Percentiles rank a stretch among this genome's conserved stretches.
These are phyloP conservation scores for Lepidopterella palustris DNA, from an alignment of 495 filamentous ascomycete genomes.

Conservation along the genomic window DNA sequence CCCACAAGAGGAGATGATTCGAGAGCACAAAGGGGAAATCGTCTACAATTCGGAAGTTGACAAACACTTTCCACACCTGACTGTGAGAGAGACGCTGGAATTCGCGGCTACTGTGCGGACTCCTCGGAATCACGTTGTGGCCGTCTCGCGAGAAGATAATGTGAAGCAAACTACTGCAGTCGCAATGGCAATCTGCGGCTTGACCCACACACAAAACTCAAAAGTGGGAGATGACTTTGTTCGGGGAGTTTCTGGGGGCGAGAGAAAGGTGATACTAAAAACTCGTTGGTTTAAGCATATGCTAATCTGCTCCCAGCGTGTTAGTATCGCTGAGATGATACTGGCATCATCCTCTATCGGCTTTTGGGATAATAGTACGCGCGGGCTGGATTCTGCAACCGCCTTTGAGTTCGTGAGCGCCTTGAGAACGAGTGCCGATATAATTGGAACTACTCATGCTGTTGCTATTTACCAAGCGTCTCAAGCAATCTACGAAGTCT, in stretches of 20 bases:
- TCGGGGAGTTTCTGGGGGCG: conserved; percentile 72
- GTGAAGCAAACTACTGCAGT: not conserved
- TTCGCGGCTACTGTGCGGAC: conserved; percentile 53
- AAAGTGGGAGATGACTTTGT: conserved; percentile 70
- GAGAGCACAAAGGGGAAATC: conserved; percentile 66
- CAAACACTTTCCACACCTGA: conserved; percentile 74
- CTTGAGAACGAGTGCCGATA: conserved; percentile 57
- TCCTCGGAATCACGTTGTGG: not conserved
- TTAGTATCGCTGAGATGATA: conserved; percentile 63
- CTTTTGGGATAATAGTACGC: conserved; percentile 82
- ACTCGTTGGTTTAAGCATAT: too few relatives aligned
- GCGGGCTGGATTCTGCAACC: conserved; percentile 72
- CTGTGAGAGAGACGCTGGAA: conserved; percentile 67
- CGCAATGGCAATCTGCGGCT: conserved; percentile 47
- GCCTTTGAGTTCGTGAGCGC: conserved; percentile 72
- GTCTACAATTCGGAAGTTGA: conserved; percentile 78
- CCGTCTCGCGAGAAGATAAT: not conserved
- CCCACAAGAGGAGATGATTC: conserved; percentile 60
- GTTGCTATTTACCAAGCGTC: conserved; percentile 85
- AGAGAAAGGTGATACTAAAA: conserved; percentile 78
- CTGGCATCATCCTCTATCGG: conserved; percentile 57
- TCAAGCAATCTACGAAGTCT: conserved; percentile 60
- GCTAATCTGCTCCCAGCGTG: too few relatives aligned
- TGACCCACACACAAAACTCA: conserved; percentile 60
- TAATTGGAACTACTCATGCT: conserved; percentile 57